A percentile compares a stretch with the other conserved stretches of the same genome.
These are phyloP conservation scores for Sicyos edulis DNA, from an alignment of 306 rosid species.

Conservation along the genomic window DNA sequence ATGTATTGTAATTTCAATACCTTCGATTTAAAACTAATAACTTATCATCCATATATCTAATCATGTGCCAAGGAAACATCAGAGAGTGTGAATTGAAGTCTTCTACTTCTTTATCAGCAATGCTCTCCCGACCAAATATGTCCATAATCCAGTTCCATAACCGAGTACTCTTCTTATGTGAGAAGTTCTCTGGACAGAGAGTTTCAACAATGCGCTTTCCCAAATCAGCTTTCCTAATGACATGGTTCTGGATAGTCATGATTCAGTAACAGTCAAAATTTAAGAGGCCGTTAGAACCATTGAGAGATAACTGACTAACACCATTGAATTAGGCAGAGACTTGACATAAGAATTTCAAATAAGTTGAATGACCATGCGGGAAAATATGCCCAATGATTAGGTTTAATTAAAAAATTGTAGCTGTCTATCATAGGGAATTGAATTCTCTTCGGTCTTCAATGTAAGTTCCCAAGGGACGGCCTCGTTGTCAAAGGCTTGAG, in stretches of 20 bases:
- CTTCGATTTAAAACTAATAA: conserved; percentile 58
- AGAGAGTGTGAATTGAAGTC: conserved; percentile 44
- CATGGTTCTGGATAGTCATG: conserved; percentile 63
- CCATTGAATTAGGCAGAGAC: conserved; percentile 10
- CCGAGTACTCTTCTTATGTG: conserved; percentile 33
- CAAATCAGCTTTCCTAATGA: conserved; percentile 84
- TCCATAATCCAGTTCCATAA: conserved; percentile 61
- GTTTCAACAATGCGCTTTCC: conserved; percentile 58
- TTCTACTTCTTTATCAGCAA: conserved; percentile 37
- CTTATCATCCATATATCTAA: conserved; percentile 53
- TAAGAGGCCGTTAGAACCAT: background rate
- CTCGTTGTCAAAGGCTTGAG: no score
- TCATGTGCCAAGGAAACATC: conserved; percentile 82
- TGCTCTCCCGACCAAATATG: conserved; percentile 54
- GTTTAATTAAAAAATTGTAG: no score
- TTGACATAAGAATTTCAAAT: no score
- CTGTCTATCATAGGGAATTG: no score
- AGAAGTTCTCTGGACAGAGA: conserved; percentile 43
- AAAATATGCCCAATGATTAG: no score
- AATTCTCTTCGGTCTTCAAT: no score
- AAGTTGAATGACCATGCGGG: no score
- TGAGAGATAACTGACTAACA: background rate
- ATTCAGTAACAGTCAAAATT: background rate
- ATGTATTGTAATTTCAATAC: conserved; percentile 18
- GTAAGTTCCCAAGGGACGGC: no score